Base-by-base conservation (phyloP, 306 rosid species). In the Ceratonia siliqua region DNA sequence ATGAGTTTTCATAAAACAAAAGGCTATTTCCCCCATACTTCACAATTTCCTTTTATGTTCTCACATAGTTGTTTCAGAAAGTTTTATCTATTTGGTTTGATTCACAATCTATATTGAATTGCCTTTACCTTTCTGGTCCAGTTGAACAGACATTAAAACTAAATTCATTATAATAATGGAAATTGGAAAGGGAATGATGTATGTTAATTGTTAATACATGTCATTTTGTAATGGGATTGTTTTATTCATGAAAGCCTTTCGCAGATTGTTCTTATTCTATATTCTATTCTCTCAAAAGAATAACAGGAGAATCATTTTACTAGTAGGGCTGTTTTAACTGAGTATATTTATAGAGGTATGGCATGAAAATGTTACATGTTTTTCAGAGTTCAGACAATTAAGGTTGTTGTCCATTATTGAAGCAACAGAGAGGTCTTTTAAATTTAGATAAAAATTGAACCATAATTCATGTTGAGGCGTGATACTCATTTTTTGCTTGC, bases 71-170 rank as follows among this genome's bases (percentile, higher is more conserved):
- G 22, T 62, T 68, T 74, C 20, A 2, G 32, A 1, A 38, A 39
- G 50, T 28, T 27, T 15, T 27, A 6, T 38, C 58, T 68, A 17
- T 28, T 59, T 68, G 77, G 17, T 53, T 62, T 68, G 62, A 57
- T 68, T 74, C 24, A 12, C 57, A 28, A n/a, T 36, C 8, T 36
- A 57, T 46, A 3, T 41, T 18, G 48, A 63, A 57, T 43, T 56
- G 67, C 67, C 48, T 80, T 62, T 14, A 41, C 61, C 25, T 79
- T 59, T 5, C 39, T 39, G 27, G 36, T 49, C 58, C 57, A 58
- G 65, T 79, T 46, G 30, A 55, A 18, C 54, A 56, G 33, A 9
- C 43, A 6, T n/a, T 15, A 32, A 46, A 38, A 48, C 48, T 49
- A 45, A n/a, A 30, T 21, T 79, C 11, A 12, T 17, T 24, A 24